Percentiles rank a stretch among this genome's conserved stretches.
phyloP scores from a whole-genome alignment of 2,329 filamentous ascomycete genomes.

The Colletotrichum somersetense region DNA sequence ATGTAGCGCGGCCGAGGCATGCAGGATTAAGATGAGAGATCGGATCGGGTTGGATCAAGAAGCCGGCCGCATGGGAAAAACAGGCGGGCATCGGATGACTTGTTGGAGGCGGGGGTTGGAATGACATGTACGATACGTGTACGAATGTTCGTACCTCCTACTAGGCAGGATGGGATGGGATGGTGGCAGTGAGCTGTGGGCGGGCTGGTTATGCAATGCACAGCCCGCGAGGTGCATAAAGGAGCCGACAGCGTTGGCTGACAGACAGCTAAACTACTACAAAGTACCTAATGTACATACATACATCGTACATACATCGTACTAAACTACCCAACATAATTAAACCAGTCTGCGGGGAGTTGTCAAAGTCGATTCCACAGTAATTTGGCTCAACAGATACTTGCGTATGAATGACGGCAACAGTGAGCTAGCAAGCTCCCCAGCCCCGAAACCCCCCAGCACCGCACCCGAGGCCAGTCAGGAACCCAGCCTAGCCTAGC shows the following conservation, averaged over 20 bases:
- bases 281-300: too few relatives aligned
- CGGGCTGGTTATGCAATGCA: neutral
- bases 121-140: neutral
- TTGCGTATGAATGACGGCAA: neutral
- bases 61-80: neutral
- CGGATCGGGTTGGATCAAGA: slow-evolving; percentile 14
- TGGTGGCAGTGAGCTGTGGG: too few relatives aligned
- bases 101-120: slow-evolving; percentile 2
- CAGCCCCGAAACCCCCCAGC: too few relatives aligned
- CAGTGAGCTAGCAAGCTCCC: neutral
- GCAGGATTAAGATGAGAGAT: slow-evolving; percentile 37
- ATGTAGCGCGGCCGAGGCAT: slow-evolving; percentile 27
- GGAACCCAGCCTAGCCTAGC: neutral
- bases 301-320: too few relatives aligned
- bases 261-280: too few relatives aligned
- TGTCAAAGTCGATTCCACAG: slow-evolving; percentile 6
- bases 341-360: neutral
- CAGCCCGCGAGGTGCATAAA: slow-evolving; percentile 8
- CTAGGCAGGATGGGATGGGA: too few relatives aligned
- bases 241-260: neutral
- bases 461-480: too few relatives aligned
- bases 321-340: too few relatives aligned
- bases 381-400: neutral
- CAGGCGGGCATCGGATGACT: slow-evolving; percentile 11
- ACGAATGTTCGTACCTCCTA: too few relatives aligned